A percentile compares a stretch with the other conserved stretches of the same genome.
These are phyloP conservation scores for Aspergillus ustus DNA, from an alignment of 2,329 filamentous ascomycete species.

Conservation along the genomic window DNA sequence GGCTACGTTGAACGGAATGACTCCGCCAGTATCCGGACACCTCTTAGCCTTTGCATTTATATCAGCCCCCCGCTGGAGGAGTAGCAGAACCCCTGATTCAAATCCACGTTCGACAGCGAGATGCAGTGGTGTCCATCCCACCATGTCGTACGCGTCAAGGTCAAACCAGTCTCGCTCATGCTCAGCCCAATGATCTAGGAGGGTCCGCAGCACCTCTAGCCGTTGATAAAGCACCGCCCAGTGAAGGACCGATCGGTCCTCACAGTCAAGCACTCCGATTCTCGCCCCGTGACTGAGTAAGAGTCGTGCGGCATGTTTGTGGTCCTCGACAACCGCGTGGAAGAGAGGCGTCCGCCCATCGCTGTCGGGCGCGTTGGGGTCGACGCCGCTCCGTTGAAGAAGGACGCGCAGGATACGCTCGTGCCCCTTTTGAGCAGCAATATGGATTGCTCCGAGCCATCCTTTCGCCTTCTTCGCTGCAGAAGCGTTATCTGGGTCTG, in stretches of 20 bases:
- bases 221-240: slow-evolving; percentile 1
- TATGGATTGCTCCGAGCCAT: slow-evolving; percentile 7
- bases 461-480: neutral
- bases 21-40: neutral
- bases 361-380: neutral
- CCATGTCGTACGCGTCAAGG: slow-evolving; percentile 8
- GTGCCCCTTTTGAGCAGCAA: slow-evolving; percentile 11
- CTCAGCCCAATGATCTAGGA: neutral
- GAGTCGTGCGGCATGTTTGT: slow-evolving; percentile 1
- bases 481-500: neutral
- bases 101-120: slow-evolving; percentile 29
- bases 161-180: slow-evolving; percentile 3
- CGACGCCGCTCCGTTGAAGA: neutral
- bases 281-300: neutral
- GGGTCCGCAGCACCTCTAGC: neutral
- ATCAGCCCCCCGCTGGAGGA: slow-evolving; percentile 30
- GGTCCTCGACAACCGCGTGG: neutral
- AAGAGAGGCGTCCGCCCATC: slow-evolving; percentile 3
- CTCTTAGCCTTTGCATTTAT: slow-evolving; percentile 22
- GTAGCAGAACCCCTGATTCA: slow-evolving; percentile 25
- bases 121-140: slow-evolving; percentile 31
- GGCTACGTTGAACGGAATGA: neutral
- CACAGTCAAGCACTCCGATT: neutral
- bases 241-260: slow-evolving; percentile 3
- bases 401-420: slow-evolving; percentile 4